A percentile compares a stretch with the other conserved stretches of the same genome.
These are phyloP conservation scores for Thyridium curvatum DNA, from an alignment of 2,329 filamentous ascomycete genomes.

Conservation along the genomic window DNA sequence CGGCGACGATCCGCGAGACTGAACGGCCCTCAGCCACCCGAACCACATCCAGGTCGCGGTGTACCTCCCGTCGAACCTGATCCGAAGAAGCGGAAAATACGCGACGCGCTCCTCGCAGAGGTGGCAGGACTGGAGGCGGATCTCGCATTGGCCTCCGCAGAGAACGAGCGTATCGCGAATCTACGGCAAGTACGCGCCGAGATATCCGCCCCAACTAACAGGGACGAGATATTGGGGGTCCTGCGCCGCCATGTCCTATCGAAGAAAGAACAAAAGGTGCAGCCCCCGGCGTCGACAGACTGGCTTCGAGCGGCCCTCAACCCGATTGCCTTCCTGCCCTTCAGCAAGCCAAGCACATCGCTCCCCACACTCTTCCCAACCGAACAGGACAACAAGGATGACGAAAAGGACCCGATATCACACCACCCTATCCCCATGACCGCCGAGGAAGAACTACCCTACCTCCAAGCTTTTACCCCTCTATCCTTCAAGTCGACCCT, in stretches of 20 bases:
- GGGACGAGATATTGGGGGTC: slow-evolving; percentile 31
- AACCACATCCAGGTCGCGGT: no score
- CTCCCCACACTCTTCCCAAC: slow-evolving; percentile 15
- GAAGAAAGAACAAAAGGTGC: slow-evolving; percentile 11
- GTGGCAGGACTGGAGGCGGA: slow-evolving; percentile 52
- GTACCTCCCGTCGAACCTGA: slow-evolving; percentile 29
- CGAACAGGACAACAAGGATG: slow-evolving; percentile 20
- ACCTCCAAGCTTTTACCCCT: slow-evolving; percentile 65
- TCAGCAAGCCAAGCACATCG: slow-evolving; percentile 28
- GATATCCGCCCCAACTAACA: slow-evolving; percentile 17
- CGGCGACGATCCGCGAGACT: not conserved
- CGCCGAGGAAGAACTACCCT: slow-evolving; percentile 59
- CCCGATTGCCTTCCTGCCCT: slow-evolving; percentile 45
- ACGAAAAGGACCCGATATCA: slow-evolving; percentile 41
- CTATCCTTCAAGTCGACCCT: slow-evolving; percentile 54
- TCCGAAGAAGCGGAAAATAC: slow-evolving; percentile 42
- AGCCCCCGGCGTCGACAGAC: slow-evolving; percentile 24
- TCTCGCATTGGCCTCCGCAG: slow-evolving; percentile 47
- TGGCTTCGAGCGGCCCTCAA: slow-evolving; percentile 44
- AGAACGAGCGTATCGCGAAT: slow-evolving; percentile 49
- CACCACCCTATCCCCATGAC: slow-evolving; percentile 60
- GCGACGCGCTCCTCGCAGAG: slow-evolving; percentile 48
- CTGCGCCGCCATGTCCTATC: slow-evolving; percentile 35
- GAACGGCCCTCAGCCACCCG: slow-evolving; percentile 1
- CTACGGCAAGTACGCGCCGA: slow-evolving; percentile 24